These are phyloP conservation scores for Neonectria sp. DNA, from an alignment of 2,329 filamentous ascomycete genomes.

Conservation along the genomic window DNA sequence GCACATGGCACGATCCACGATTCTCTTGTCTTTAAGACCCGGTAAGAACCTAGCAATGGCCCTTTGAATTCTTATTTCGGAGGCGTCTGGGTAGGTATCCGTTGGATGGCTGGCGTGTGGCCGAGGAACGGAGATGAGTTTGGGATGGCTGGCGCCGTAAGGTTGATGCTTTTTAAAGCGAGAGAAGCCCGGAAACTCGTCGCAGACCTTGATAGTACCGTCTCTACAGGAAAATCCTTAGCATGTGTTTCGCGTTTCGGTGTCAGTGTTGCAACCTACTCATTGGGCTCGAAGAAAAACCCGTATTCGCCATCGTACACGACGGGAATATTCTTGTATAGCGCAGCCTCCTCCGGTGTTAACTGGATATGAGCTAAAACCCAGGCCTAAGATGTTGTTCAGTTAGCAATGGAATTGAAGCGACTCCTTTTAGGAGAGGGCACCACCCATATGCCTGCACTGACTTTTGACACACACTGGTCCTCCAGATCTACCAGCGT, in stretches of 20 bases:
- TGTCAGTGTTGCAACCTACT: conserved; percentile 5
- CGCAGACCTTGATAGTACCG: conserved; percentile 19
- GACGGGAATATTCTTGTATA: conserved; percentile 17
- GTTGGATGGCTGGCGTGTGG: conserved; percentile 20
- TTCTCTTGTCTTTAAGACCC: neutral
- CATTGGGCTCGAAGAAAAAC: conserved; percentile 27
- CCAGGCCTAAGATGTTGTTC: conserved; percentile 8
- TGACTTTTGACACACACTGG: conserved; percentile 26
- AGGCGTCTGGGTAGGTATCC: conserved; percentile 21
- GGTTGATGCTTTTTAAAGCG: conserved; percentile 19
- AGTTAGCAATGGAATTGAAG: neutral
- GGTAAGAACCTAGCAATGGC: conserved; percentile 21
- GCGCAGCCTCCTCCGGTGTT: conserved; percentile 13
- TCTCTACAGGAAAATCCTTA: conserved; percentile 8
- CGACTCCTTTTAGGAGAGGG: neutral
- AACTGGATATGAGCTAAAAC: conserved; percentile 24
- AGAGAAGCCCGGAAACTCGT: conserved; percentile 26
- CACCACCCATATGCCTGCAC: neutral
- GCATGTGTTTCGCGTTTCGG: neutral
- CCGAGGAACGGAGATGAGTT: conserved; percentile 22
- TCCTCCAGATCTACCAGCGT: conserved; percentile 17
- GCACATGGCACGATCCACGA: conserved; percentile 23
- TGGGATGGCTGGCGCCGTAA: conserved; percentile 10
- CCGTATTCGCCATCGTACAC: conserved; percentile 25
- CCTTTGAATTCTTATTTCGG: conserved; percentile 14